Conservation (phyloP, 2,329 filamentous ascomycete species). For the Corynespora cassiicola region DNA sequence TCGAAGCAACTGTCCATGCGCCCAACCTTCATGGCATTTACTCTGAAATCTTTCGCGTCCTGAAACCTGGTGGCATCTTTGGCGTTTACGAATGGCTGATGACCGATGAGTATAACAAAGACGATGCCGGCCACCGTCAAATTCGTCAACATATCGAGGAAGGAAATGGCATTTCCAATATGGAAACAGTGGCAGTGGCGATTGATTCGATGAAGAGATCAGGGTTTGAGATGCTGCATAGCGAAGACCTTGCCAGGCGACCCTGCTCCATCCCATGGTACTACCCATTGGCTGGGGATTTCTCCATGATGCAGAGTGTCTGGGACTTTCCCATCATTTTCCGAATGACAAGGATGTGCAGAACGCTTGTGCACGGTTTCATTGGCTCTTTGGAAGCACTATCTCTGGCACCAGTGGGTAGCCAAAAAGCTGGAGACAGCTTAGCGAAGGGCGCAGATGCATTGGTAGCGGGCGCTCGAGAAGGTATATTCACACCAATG, state of each 20-base stretch:
- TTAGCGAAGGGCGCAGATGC: too few relatives aligned
- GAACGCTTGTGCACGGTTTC: too few relatives aligned
- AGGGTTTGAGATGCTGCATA: slow-evolving; percentile 78
- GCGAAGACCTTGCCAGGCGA: slow-evolving; percentile 82
- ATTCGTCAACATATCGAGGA: slow-evolving; percentile 90
- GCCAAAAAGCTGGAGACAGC: too few relatives aligned
- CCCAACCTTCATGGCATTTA: slow-evolving; percentile 87
- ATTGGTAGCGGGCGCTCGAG: slow-evolving; percentile 80
- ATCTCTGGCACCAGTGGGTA: too few relatives aligned
- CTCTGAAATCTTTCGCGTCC: slow-evolving; percentile 86
- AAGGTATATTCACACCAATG: slow-evolving; percentile 93
- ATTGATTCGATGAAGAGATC: slow-evolving; percentile 79
- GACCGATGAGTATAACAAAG: slow-evolving; percentile 90
- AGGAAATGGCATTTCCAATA: slow-evolving; percentile 92
- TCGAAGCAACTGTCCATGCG: slow-evolving; percentile 92
- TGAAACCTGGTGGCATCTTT: slow-evolving; percentile 91
- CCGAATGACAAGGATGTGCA: too few relatives aligned
- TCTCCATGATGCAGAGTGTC: too few relatives aligned
- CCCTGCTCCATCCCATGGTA: slow-evolving; percentile 83
- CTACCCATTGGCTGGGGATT: slow-evolving; percentile 84
- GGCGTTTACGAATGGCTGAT: slow-evolving; percentile 98
- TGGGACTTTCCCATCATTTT: too few relatives aligned
- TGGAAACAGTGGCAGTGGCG: slow-evolving; percentile 81
- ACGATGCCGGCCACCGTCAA: slow-evolving; percentile 78
- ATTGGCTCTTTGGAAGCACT: too few relatives aligned